Percentiles rank a stretch among this genome's conserved stretches.
These are phyloP conservation scores for Phyllosticta paracitricarpa DNA, from an alignment of 2,329 filamentous ascomycete species.

Conservation along the genomic window DNA sequence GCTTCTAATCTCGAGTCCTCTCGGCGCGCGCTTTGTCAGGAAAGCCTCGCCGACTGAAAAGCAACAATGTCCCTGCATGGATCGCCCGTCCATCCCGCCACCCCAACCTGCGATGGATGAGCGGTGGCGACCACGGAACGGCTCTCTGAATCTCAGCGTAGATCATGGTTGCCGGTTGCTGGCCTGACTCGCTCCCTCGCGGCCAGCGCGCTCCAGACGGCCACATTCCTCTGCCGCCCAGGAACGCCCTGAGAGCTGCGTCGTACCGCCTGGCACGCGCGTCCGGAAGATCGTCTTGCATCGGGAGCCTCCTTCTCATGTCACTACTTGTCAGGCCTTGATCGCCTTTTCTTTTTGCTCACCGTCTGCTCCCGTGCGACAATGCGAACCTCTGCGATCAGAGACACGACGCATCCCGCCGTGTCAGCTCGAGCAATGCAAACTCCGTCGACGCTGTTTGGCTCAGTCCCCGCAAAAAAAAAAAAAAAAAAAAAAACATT, in stretches of 20 bases:
- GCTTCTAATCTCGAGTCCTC: background rate
- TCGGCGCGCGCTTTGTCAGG: background rate
- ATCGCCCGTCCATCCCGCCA: constrained; percentile 10
- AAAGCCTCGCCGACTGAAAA: constrained; percentile 1
- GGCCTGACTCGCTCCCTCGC: background rate
- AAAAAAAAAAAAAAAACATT: background rate
- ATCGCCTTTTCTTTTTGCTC: background rate
- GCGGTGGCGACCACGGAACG: constrained; percentile 7
- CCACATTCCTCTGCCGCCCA: background rate
- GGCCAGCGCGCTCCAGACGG: background rate
- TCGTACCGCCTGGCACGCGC: background rate
- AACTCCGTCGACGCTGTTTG: background rate
- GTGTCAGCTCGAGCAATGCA: background rate
- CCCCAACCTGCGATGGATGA: constrained; percentile 4
- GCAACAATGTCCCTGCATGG: constrained; percentile 10
- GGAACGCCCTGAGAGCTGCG: background rate
- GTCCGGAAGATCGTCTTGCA: background rate
- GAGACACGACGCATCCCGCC: background rate
- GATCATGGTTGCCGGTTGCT: constrained; percentile 2
- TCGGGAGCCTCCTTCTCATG: background rate
- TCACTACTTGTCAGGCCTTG: background rate
- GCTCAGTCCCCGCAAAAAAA: background rate
- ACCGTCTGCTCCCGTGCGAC: background rate
- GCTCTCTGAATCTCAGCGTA: constrained; percentile 1
- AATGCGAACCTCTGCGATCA: background rate